These are phyloP conservation scores for Acanthamoeba polyphaga DNA, from an alignment of 208 protist species.

Conservation along the genomic window DNA sequence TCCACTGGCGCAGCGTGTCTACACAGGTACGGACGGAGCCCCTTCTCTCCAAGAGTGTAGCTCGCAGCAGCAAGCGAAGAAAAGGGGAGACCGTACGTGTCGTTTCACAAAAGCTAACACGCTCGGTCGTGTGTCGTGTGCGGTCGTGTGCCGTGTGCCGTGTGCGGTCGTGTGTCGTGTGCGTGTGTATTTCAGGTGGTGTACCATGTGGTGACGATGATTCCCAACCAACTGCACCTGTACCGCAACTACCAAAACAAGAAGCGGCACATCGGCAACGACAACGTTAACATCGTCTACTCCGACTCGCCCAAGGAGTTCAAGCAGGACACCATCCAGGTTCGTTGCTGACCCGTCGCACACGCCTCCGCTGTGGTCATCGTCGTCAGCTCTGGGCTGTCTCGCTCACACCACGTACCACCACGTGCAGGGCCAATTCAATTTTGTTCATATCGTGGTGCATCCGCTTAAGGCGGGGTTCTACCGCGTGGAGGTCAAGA, in stretches of 20 bases:
- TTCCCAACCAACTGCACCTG: slow-evolving; percentile 73
- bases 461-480: slow-evolving; percentile 75
- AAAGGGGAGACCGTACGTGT: no score
- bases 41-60: neutral
- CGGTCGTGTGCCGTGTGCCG: no score
- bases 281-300: slow-evolving; percentile 84
- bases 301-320: slow-evolving; percentile 60
- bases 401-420: neutral
- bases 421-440: slow-evolving; percentile 79
- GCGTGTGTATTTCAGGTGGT: slow-evolving; percentile 64
- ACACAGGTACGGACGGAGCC: slow-evolving; percentile 10
- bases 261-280: slow-evolving; percentile 85
- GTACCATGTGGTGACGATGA: slow-evolving; percentile 82
- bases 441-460: slow-evolving; percentile 83
- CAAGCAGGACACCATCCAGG: slow-evolving; percentile 72
- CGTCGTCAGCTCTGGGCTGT: neutral
- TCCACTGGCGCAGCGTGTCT: slow-evolving; percentile 45
- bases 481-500: slow-evolving; percentile 82
- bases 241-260: slow-evolving; percentile 80
- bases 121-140: no score
- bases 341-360: neutral
- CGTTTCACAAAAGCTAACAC: no score
- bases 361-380: neutral
- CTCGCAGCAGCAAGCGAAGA: neutral
- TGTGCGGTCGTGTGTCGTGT: no score